Conservation (phyloP, 225 moss, liverwort and hornwort genomes). For the Straminergon stramineum region DNA sequence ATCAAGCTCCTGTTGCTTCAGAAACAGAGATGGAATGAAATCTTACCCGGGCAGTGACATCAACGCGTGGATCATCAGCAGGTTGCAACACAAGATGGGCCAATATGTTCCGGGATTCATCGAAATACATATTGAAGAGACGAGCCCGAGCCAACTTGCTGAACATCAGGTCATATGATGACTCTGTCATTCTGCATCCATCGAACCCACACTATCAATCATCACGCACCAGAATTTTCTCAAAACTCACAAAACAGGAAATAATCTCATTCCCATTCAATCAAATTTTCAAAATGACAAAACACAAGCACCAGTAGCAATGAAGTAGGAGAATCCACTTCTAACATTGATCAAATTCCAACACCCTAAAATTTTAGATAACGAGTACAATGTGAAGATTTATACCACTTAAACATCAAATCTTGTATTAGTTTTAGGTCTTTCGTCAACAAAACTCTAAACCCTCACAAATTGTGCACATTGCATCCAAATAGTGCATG, state of each 20-base stretch:
- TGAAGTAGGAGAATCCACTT: background rate
- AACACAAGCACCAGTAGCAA: background rate
- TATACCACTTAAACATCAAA: background rate
- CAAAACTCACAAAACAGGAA: background rate
- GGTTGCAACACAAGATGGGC: constrained; percentile 83
- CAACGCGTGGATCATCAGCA: constrained; percentile 81
- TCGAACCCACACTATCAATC: background rate
- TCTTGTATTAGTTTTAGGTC: background rate
- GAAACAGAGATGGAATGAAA: background rate
- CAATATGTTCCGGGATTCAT: constrained; percentile 61
- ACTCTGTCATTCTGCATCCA: constrained; percentile 78
- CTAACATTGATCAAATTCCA: background rate
- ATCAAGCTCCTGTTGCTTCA: background rate
- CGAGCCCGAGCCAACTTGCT: constrained; percentile 78
- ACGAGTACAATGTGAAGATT: background rate
- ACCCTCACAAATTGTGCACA: background rate
- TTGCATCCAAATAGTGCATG: background rate
- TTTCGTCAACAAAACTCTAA: background rate
- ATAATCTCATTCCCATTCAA: background rate
- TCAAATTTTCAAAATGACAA: background rate
- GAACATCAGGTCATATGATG: constrained; percentile 86
- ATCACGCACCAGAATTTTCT: background rate
- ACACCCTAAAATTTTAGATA: background rate
- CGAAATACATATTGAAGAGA: constrained; percentile 80
- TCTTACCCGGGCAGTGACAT: constrained; percentile 64